These are phyloP conservation scores for Colletotrichum cuscutae DNA, from an alignment of 2,329 filamentous ascomycete genomes.

Conservation along the genomic window DNA sequence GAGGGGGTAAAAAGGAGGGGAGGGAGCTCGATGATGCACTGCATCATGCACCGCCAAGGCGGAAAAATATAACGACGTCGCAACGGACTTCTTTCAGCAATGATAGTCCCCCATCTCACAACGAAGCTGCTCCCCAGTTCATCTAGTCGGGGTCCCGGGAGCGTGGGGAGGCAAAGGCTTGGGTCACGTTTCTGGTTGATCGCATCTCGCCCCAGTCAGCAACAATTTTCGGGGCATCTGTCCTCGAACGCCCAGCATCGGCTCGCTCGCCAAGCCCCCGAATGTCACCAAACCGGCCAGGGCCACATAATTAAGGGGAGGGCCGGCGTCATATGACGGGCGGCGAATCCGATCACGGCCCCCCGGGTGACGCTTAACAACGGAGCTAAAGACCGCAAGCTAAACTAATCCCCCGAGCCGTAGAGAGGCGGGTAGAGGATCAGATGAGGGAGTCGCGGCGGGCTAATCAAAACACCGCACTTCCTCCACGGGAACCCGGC, in stretches of 20 bases:
- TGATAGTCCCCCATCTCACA: background rate
- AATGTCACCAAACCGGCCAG: background rate
- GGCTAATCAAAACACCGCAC: background rate
- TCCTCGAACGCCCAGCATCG: background rate
- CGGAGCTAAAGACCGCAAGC: too few relatives aligned
- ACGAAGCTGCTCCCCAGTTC: too few relatives aligned
- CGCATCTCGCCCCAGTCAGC: background rate
- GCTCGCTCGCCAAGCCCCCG: background rate
- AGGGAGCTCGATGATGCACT: background rate
- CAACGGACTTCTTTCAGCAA: background rate
- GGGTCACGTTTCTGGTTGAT: background rate
- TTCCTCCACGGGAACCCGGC: background rate
- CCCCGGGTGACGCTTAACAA: background rate
- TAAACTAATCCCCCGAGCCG: background rate
- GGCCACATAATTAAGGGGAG: background rate
- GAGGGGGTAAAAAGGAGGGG: background rate
- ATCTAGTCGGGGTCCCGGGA: background rate
- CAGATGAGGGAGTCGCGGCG: background rate
- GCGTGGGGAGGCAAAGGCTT: background rate
- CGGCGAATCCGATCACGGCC: background rate
- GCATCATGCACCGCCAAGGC: slow-evolving; percentile 17
- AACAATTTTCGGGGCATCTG: background rate
- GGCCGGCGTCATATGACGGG: background rate
- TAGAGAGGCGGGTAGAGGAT: background rate
- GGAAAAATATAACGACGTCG: background rate